Conservation (phyloP, 371 early-diverging fungal species). For the Mucor velutinosus region DNA sequence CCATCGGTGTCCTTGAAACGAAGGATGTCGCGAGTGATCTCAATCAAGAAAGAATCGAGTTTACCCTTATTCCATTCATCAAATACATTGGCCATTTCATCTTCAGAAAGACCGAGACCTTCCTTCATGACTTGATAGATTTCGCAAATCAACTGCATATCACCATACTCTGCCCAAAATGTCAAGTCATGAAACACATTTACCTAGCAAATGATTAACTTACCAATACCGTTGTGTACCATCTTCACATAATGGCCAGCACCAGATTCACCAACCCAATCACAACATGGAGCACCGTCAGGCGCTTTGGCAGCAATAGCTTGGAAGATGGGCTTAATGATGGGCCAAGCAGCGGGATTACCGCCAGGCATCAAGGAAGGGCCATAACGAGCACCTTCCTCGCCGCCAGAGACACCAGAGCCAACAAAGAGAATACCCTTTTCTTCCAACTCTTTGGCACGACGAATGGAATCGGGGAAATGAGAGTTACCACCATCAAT, state of each 20-base stretch:
- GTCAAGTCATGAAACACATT: not conserved
- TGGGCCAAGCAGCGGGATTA: slow-evolving; percentile 87
- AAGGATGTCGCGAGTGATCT: slow-evolving; percentile 93
- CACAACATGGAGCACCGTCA: slow-evolving; percentile 94
- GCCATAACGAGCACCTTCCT: slow-evolving; percentile 98
- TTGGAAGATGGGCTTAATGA: slow-evolving; percentile 93
- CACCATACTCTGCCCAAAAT: slow-evolving; percentile 85
- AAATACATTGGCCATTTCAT: slow-evolving; percentile 89
- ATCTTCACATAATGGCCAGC: slow-evolving; percentile 99
- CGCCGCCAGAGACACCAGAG: slow-evolving; percentile 99
- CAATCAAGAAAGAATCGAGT: slow-evolving; percentile 95
- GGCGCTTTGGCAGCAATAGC: slow-evolving; percentile 89
- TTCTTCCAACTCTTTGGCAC: slow-evolving; percentile 80
- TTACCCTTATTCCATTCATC: slow-evolving; percentile 93
- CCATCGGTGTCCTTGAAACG: slow-evolving; percentile 88
- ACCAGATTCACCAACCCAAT: slow-evolving; percentile 98
- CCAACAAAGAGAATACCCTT: slow-evolving; percentile 96
- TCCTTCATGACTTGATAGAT: slow-evolving; percentile 91
- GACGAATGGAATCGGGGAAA: slow-evolving; percentile 95
- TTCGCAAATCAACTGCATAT: slow-evolving; percentile 98
- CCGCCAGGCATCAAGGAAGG: slow-evolving; percentile 99
- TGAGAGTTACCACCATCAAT: slow-evolving; percentile 99
- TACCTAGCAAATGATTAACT: too few relatives aligned
- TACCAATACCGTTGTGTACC: slow-evolving; percentile 98
- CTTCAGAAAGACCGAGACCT: slow-evolving; percentile 73